Evolutionary conservation across 257 asterid species (phyloP).

Genomic region (Nicotiana knightiana): DNA sequence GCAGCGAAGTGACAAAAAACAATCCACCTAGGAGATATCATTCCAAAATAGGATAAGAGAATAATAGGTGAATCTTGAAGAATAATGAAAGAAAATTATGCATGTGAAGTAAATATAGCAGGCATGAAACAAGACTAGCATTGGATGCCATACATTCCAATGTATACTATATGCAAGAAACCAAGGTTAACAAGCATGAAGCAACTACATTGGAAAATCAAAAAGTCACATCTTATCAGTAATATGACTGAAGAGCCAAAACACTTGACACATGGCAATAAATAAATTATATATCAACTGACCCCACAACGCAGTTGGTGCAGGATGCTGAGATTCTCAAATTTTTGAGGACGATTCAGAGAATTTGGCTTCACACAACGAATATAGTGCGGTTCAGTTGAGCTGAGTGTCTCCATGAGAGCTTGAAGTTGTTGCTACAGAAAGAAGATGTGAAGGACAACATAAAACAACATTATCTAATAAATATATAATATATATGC

Average conservation of each 20-base stretch:
- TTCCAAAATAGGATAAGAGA: not conserved
- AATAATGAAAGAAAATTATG: not conserved
- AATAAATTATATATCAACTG: slow-evolving; percentile 26
- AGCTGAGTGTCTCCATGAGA: slow-evolving; percentile 95
- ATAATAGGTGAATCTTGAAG: not conserved
- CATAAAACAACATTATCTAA: not conserved
- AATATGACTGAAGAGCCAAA: not conserved
- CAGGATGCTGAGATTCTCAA: slow-evolving; percentile 82
- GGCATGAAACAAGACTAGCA: not conserved
- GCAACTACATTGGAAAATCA: not conserved
- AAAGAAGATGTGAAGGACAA: slow-evolving; percentile 14
- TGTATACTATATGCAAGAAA: slow-evolving; percentile 2
- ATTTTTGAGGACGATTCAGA: slow-evolving; percentile 74
- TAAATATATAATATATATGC: not conserved
- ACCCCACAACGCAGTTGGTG: slow-evolving; percentile 99
- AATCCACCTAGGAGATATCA: not conserved
- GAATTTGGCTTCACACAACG: slow-evolving; percentile 99
- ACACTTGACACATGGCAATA: not conserved
- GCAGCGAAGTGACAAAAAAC: not conserved
- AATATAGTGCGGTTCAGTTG: slow-evolving; percentile 95
- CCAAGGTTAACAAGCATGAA: not conserved
- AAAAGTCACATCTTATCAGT: not conserved
- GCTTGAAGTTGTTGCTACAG: slow-evolving; percentile 98
- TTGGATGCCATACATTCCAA: not conserved
- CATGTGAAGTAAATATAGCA: not conserved